These are phyloP conservation scores for Histomonas meleagridis DNA, from an alignment of 208 protist species.

Conservation along the genomic window DNA sequence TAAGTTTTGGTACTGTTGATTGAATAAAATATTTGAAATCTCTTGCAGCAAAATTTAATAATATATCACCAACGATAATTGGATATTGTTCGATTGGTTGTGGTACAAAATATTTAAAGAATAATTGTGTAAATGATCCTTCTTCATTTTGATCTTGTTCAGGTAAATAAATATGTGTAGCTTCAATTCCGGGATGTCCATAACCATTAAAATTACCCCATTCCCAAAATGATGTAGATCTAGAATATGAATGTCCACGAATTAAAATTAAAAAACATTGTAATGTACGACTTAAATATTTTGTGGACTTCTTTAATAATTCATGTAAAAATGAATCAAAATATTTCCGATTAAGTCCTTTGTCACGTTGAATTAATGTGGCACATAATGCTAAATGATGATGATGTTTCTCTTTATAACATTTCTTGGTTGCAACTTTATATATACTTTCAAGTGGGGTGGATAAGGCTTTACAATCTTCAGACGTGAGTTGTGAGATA, in stretches of 20 bases:
- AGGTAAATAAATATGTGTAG: background rate
- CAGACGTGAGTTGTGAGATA: background rate
- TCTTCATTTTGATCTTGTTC: background rate
- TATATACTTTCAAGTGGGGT: background rate
- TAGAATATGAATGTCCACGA: background rate
- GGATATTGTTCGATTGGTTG: conserved; percentile 25
- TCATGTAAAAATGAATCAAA: background rate
- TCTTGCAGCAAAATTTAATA: background rate
- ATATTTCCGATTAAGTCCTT: background rate
- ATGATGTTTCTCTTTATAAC: background rate
- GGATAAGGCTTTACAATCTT: background rate
- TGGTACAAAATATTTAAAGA: background rate
- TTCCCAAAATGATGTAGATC: background rate
- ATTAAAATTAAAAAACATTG: background rate
- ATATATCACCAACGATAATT: background rate
- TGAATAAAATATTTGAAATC: conserved; percentile 28
- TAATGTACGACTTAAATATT: background rate
- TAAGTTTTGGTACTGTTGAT: background rate
- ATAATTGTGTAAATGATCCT: background rate
- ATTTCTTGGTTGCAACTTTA: background rate
- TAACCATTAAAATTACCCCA: background rate
- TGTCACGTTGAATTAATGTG: background rate
- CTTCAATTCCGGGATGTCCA: background rate
- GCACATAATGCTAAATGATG: background rate
- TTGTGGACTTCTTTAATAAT: background rate